Conservation (phyloP, 129 eudicot species). For the Chrysanthemum lavandulifolium region DNA sequence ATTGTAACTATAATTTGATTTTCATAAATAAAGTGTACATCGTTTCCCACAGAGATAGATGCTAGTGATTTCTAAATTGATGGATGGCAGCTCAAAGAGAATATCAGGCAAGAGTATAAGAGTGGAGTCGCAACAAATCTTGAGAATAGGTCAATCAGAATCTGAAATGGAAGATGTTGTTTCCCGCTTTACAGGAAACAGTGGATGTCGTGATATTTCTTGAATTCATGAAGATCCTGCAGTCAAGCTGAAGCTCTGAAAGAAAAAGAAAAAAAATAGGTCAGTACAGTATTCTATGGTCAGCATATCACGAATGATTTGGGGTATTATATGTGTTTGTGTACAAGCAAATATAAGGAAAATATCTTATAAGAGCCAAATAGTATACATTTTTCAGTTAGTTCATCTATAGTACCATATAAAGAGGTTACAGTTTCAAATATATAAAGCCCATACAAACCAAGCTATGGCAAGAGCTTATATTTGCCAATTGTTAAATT, state of each 20-base stretch:
- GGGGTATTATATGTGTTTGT: background rate
- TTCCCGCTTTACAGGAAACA: conserved; percentile 71
- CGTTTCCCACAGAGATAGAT: too few relatives aligned
- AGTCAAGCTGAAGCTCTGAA: conserved; percentile 38
- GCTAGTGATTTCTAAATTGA: conserved; percentile 27
- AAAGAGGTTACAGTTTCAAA: background rate
- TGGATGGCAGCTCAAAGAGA: conserved; percentile 39
- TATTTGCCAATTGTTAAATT: too few relatives aligned
- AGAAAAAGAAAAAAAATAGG: conserved; percentile 32
- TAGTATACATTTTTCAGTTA: background rate
- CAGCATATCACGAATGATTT: background rate
- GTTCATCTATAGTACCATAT: background rate
- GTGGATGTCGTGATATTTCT: conserved; percentile 47
- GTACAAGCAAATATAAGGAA: background rate
- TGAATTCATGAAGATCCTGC: conserved; percentile 68
- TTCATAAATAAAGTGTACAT: too few relatives aligned
- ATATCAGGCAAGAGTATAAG: conserved; percentile 23
- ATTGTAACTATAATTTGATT: too few relatives aligned
- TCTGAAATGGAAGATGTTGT: conserved; percentile 50
- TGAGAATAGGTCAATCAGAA: conserved; percentile 45
- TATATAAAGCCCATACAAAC: background rate
- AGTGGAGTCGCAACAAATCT: conserved; percentile 38
- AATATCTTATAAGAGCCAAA: background rate
- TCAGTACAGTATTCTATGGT: conserved; percentile 18
- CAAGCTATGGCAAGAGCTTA: background rate